These are phyloP conservation scores for Neoboletus magnificus DNA, from an alignment of 768 basidiomycete species.

Conservation along the genomic window DNA sequence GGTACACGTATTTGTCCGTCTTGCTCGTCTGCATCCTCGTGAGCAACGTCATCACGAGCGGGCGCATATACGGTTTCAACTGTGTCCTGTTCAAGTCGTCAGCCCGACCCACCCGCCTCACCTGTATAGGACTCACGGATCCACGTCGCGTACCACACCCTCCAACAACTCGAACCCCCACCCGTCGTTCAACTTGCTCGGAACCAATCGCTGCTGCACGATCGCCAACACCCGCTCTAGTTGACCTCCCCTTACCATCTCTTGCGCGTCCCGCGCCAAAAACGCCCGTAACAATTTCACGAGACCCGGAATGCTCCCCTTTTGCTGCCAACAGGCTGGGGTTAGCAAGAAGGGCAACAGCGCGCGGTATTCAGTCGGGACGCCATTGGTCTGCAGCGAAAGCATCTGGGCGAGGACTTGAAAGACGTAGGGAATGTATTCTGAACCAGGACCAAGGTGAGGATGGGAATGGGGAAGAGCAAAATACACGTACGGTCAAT, in stretches of 20 bases:
- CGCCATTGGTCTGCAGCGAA: slow-evolving; percentile 61
- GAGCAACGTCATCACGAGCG: slow-evolving; percentile 71
- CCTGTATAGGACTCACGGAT: slow-evolving; percentile 54
- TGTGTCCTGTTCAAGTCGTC: slow-evolving; percentile 41
- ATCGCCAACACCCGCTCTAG: slow-evolving; percentile 79
- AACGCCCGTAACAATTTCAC: slow-evolving; percentile 86
- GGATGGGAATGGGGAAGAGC: neutral
- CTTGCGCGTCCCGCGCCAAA: slow-evolving; percentile 61
- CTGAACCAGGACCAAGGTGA: slow-evolving; percentile 28
- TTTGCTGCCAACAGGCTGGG: slow-evolving; percentile 86
- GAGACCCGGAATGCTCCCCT: slow-evolving; percentile 92
- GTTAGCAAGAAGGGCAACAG: slow-evolving; percentile 82
- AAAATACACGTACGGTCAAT: slow-evolving; percentile 68
- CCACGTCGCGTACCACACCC: slow-evolving; percentile 65
- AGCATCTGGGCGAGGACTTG: slow-evolving; percentile 97
- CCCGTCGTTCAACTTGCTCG: slow-evolving; percentile 80
- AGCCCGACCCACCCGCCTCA: neutral
- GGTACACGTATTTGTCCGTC: slow-evolving; percentile 83
- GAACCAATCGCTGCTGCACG: slow-evolving; percentile 84
- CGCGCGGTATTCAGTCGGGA: slow-evolving; percentile 75
- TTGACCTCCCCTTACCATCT: slow-evolving; percentile 71
- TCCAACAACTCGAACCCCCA: slow-evolving; percentile 92
- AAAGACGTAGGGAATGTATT: slow-evolving; percentile 97
- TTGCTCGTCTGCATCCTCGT: slow-evolving; percentile 85
- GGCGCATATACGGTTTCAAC: slow-evolving; percentile 72